Evolutionary conservation across 495 filamentous ascomycete species (phyloP), one percentile per base, ranked within the genome.

Genomic region (Trichoderma asperelloides): DNA sequence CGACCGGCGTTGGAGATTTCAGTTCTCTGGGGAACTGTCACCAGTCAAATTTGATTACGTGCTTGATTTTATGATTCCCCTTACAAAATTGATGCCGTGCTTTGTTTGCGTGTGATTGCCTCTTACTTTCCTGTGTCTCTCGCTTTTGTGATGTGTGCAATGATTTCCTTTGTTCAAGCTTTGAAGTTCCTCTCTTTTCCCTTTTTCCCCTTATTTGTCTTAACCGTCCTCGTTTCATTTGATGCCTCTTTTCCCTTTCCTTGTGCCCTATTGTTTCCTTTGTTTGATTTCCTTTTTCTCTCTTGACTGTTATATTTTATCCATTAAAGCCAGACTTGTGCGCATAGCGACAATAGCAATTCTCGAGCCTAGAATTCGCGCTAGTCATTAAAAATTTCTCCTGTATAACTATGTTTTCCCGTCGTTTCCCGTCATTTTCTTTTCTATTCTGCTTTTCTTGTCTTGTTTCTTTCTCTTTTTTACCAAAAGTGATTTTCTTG

Each of bases 31-130:
- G 55, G 55, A 60, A 60, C 55, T 60, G 55, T 60, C 55, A 60
- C 55, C 55, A 60, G 55, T 60, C 55, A 60, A 60, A 60, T 60
- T 60, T 60, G 55, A 60, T 60, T 60, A 60, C 55, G 55, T 60
- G 55, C 55, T 60, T 60, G 55, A 60, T 60, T 60, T 60, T 60
- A 60, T 60, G 55, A 60, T 60, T 60, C 55, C 55, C 55, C 55
- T 28, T 28, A 30, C 23, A 60, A 55, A 60, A 60, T 60, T 27
- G 55, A 60, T 60, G 55, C 55, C 55, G 55, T 60, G 55, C 55
- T 60, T 60, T 55, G 49, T 25, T 60, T 60, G 55, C 55, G 3
- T 60, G 55, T 60, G 55, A 60, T 60, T 60, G 8, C 23, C 11
- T 60, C 21, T 18, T 51, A 9, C 1, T 49, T 33, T 37, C n/a